Base-by-base conservation (phyloP, 257 asterid genomes). In the Scutellaria minor region DNA sequence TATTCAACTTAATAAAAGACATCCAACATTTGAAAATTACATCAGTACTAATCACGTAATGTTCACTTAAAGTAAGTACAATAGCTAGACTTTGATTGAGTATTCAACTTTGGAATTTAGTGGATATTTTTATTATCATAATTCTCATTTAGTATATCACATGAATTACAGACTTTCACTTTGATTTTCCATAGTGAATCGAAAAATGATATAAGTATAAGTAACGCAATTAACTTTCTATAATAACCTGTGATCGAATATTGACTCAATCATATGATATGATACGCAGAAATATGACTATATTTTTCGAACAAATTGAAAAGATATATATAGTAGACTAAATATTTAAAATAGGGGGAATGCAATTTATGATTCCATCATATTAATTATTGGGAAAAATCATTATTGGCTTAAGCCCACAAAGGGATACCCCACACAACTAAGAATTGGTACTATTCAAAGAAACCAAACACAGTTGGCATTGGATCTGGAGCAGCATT, bases 401-500 rank as follows among this genome's bases (percentile, higher is more conserved):
- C 13, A 6, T 9, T 14, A 61, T 39, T 40, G 20, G 51, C 20
- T 73, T 24, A 59, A 55, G 24, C 9, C 20, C 15, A 22, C 12
- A 27, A 60, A 27, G 20, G 51, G 53, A 66, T 27, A 52, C 61
- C 24, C 61, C 71, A 37, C 77, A 50, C 46, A 24, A 18, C 31
- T 6, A 77, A 48, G 55, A 47, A 41, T 22, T 20, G 45, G 14
- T 14, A 66, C 15, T 51, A 61, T 62, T 64, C 48, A 31, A 22
- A 70, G 62, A 57, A 74, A 68, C 40, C 55, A 56, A 79, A 74
- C 76, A 79, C 64, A 63, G 63, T 75, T 72, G 74, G 50, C 71
- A 71, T 75, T 75, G 83, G 83, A 75, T 79, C 75, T 75, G 75
- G 77, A 70, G 77, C 73, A 55, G 74, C 78, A 74, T 74, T 79